Conservation (phyloP, 352 stramenopile species). For the Globisporangium solare region DNA sequence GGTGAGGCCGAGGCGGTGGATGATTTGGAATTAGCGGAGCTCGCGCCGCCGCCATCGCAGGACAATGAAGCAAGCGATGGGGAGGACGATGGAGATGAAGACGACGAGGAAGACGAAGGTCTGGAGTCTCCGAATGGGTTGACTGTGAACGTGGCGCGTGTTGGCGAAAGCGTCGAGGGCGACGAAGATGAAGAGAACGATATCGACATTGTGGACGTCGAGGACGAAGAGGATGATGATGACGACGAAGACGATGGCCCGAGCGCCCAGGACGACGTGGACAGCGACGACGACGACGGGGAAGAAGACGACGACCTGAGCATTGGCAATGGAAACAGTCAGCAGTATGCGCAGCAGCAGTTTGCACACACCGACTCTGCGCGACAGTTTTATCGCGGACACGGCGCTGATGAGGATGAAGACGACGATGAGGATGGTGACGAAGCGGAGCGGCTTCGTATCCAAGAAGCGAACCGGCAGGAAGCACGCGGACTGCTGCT, state of each 20-base stretch:
- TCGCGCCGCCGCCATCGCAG: conserved; percentile 8
- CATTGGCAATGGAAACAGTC: conserved; percentile 1
- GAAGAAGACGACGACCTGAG: conserved; percentile 10
- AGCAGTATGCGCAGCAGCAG: conserved; percentile 9
- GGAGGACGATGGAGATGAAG: not conserved
- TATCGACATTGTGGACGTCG: conserved; percentile 24
- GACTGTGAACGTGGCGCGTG: not conserved
- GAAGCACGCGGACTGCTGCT: conserved; percentile 44
- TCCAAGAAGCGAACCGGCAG: conserved; percentile 40
- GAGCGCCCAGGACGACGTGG: conserved; percentile 10
- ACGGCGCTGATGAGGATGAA: conserved; percentile 37
- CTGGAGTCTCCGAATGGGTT: too few species aligned
- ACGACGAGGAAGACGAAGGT: conserved; percentile 3
- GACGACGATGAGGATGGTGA: conserved; percentile 20
- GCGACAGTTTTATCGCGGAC: conserved; percentile 2
- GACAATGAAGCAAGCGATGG: conserved; percentile 14
- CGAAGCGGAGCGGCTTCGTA: conserved; percentile 18
- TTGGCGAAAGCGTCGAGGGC: conserved; percentile 7
- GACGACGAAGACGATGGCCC: conserved; percentile 5
- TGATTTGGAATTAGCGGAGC: conserved; percentile 13
- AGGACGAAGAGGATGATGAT: conserved; percentile 25
- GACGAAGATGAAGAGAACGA: conserved; percentile 13
- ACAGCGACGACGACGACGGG: conserved; percentile 16
- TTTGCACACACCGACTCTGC: not conserved
- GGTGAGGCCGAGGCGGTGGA: conserved; percentile 14